phyloP scores from a whole-genome alignment of 768 basidiomycete species.

The Plicaturopsis crispa region DNA sequence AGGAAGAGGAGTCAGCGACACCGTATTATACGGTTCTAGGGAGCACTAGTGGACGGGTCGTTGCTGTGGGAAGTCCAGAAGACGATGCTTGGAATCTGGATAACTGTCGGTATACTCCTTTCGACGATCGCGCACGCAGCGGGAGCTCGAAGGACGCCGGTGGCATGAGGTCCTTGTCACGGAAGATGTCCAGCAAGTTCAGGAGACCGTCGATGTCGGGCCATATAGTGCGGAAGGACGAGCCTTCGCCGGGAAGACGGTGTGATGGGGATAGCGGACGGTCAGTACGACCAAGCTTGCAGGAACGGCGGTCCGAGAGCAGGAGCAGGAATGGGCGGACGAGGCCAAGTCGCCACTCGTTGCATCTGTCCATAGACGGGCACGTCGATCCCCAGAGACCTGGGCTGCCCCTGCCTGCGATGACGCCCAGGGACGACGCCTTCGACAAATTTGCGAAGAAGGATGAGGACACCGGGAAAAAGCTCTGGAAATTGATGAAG shows the following conservation, averaged over 20 bases:
- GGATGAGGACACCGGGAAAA: slow-evolving; percentile 26
- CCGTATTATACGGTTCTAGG: slow-evolving; percentile 59
- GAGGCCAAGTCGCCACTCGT: background rate
- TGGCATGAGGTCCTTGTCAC: slow-evolving; percentile 7
- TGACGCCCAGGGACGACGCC: slow-evolving; percentile 7
- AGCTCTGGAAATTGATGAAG: slow-evolving; percentile 65
- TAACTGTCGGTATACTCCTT: background rate
- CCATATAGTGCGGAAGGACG: slow-evolving; percentile 14
- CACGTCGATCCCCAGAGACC: background rate
- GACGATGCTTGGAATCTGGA: slow-evolving; percentile 24
- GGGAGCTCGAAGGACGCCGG: slow-evolving; percentile 2
- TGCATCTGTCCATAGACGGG: background rate
- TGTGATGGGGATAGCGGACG: too few species aligned
- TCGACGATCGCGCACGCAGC: slow-evolving; percentile 6
- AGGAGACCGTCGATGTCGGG: slow-evolving; percentile 13
- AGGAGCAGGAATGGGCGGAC: slow-evolving; percentile 4
- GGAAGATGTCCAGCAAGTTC: slow-evolving; percentile 30
- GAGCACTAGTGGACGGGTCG: slow-evolving; percentile 31
- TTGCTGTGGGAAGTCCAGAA: slow-evolving; percentile 35
- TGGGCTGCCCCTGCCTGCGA: slow-evolving; percentile 1
- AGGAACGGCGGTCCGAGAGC: slow-evolving; percentile 3
- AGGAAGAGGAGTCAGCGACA: slow-evolving; percentile 15
- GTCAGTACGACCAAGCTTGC: too few species aligned
- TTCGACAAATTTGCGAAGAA: slow-evolving; percentile 6
- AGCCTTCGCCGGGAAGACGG: slow-evolving; percentile 13